Base-by-base conservation (phyloP, 2,329 filamentous ascomycete species). In the Alternaria ventricosa region DNA sequence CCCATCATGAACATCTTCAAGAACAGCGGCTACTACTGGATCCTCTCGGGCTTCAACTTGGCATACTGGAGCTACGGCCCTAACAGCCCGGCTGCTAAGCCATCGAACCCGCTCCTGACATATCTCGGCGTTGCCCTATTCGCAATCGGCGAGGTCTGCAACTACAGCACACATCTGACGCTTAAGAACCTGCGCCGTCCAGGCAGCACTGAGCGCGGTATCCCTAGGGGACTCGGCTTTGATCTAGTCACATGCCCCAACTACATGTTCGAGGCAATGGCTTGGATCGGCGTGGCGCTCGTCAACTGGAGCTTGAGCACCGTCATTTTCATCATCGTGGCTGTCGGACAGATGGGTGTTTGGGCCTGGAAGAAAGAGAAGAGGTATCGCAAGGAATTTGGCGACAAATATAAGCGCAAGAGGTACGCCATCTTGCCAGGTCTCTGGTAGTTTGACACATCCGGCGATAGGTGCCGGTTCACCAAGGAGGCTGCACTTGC, bases 341-440 rank as follows among this genome's bases (percentile, higher is more conserved):
- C 93, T 33, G 87, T 86, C 15, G 86, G 82, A 23, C 93, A 94
- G 82, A 98, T 99, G 96, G 88, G 87, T 61, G 80, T 85, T 56
- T 99, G 96, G 96, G 95, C 91, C 43, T 88, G 87, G 82, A 95
- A 93, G 85, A 98, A 97, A 87, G 96, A 99, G 86, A 88, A 85
- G 77, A 89, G 92, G 60, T 96, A 97, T 80, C 89, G 96, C 74
- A 91, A 91, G 80, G 92, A 97, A 80, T 97, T 98, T 81, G 92
- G 92, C 44, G 92, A 94, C 79, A 92, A 90, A 82, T 99, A 99
- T 84, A 94, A 95, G 90, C 94, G 91, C 85, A 98, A 99, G 92
- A 88, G 88, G 75, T 95, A 86, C 77, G 89, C 88, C 64, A 91
- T 97, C 82, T 81, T 97, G 62, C 93, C 96, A 4, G 92, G 92